Conservation (phyloP, 371 early-diverging fungal genomes). For the Zancudomyces culisetae region DNA sequence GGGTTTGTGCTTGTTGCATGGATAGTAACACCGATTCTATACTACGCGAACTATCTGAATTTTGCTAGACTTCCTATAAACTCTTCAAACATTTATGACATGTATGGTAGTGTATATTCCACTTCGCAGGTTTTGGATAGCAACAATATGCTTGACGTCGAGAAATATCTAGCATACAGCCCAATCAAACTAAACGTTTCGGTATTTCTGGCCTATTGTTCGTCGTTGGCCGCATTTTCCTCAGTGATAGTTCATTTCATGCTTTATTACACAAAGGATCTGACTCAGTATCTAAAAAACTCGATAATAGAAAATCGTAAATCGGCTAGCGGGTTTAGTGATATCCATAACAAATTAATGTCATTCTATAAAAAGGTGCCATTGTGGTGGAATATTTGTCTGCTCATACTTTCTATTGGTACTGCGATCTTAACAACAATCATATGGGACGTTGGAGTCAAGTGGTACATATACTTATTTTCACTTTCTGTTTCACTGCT, state of each 20-base stretch:
- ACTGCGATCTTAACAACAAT: slow-evolving; percentile 36
- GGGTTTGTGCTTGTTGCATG: slow-evolving; percentile 49
- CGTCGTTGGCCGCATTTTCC: background rate
- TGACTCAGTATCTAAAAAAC: background rate
- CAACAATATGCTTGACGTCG: slow-evolving; percentile 26
- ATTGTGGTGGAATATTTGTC: slow-evolving; percentile 44
- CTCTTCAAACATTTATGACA: slow-evolving; percentile 17
- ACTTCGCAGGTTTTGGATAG: slow-evolving; percentile 27
- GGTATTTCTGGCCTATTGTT: background rate
- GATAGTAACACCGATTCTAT: slow-evolving; percentile 50
- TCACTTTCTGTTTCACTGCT: slow-evolving; percentile 31
- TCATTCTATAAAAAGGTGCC: slow-evolving; percentile 49
- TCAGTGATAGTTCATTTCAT: background rate
- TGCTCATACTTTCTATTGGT: slow-evolving; percentile 34
- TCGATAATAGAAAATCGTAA: background rate
- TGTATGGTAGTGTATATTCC: slow-evolving; percentile 31
- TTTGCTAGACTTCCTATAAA: slow-evolving; percentile 30
- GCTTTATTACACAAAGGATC: background rate
- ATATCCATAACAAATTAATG: slow-evolving; percentile 53
- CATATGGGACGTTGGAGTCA: slow-evolving; percentile 7
- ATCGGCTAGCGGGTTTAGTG: slow-evolving; percentile 19
- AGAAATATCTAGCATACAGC: slow-evolving; percentile 32
- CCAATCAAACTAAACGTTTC: slow-evolving; percentile 39
- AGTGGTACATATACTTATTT: slow-evolving; percentile 4
- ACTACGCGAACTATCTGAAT: slow-evolving; percentile 42